Conservation (phyloP, 768 basidiomycete genomes). For the Termitomyces eurrhizus region DNA sequence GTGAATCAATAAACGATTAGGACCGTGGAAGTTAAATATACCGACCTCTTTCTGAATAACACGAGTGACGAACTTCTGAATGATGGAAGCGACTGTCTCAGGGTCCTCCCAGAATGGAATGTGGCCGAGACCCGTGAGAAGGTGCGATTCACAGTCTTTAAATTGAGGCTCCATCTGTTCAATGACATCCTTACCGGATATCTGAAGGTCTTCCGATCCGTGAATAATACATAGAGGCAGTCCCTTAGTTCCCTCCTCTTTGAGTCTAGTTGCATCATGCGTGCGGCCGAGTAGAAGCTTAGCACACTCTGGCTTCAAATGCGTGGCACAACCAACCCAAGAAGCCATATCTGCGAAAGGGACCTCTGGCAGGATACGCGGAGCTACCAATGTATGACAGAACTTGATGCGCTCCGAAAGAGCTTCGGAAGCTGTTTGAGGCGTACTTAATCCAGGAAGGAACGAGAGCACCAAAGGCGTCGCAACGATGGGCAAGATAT, state of each 20-base stretch:
- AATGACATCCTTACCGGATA: background rate
- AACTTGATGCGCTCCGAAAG: background rate
- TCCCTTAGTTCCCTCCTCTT: background rate
- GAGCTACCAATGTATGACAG: background rate
- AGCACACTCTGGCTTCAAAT: background rate
- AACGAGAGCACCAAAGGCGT: conserved; percentile 11
- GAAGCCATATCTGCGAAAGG: background rate
- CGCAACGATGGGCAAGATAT: conserved; percentile 10
- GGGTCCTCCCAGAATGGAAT: background rate
- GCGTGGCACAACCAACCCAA: background rate
- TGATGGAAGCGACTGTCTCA: background rate
- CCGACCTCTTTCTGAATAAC: background rate
- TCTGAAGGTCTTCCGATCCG: background rate
- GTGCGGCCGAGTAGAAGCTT: background rate
- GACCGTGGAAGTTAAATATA: background rate
- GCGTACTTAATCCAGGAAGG: conserved; percentile 7
- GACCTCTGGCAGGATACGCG: background rate
- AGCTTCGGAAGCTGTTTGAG: background rate
- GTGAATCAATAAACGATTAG: background rate
- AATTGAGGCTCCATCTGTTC: background rate
- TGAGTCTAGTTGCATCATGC: background rate
- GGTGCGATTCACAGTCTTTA: background rate
- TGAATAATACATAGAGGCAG: background rate
- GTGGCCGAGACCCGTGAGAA: background rate
- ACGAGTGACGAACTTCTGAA: background rate